Conservation (phyloP, 352 stramenopile species). For the Peronospora destructor region DNA sequence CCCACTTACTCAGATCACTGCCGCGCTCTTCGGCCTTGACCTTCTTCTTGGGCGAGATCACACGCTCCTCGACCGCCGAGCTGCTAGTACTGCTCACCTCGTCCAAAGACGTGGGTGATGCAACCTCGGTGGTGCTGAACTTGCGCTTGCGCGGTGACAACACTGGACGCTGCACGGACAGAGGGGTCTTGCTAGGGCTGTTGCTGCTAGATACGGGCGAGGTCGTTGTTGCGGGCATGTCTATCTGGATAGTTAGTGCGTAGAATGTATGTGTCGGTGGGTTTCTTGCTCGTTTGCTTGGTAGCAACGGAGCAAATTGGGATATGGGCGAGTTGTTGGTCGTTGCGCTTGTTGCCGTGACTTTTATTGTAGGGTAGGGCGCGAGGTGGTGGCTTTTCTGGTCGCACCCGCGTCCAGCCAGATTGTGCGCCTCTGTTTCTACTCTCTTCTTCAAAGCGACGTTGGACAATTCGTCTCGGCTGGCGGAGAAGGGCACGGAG, state of each 20-base stretch:
- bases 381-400: slow-evolving; percentile 17
- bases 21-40: slow-evolving; percentile 18
- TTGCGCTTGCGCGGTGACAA: slow-evolving; percentile 48
- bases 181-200: slow-evolving; percentile 17
- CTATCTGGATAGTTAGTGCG: background rate
- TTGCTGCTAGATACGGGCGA: slow-evolving; percentile 12
- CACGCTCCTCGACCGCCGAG: slow-evolving; percentile 16
- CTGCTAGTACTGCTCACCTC: slow-evolving; percentile 14
- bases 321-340: slow-evolving; percentile 20
- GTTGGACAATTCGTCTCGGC: slow-evolving; percentile 17
- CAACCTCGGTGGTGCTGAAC: slow-evolving; percentile 17
- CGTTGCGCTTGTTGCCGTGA: slow-evolving; percentile 1
- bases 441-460: slow-evolving; percentile 28
- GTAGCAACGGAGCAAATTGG: slow-evolving; percentile 4
- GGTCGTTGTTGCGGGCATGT: slow-evolving; percentile 16
- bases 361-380: slow-evolving; percentile 1
- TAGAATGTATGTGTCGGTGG: background rate
- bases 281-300: background rate
- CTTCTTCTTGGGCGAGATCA: slow-evolving; percentile 52
- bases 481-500: slow-evolving; percentile 17
- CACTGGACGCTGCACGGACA: slow-evolving; percentile 37
- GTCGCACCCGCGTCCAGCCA: slow-evolving; percentile 21
- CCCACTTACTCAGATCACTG: slow-evolving; percentile 29
- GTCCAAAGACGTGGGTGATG: slow-evolving; percentile 36
- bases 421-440: slow-evolving; percentile 17